Base-by-base conservation (phyloP, 768 basidiomycete genomes). In the Mycena galopus region DNA sequence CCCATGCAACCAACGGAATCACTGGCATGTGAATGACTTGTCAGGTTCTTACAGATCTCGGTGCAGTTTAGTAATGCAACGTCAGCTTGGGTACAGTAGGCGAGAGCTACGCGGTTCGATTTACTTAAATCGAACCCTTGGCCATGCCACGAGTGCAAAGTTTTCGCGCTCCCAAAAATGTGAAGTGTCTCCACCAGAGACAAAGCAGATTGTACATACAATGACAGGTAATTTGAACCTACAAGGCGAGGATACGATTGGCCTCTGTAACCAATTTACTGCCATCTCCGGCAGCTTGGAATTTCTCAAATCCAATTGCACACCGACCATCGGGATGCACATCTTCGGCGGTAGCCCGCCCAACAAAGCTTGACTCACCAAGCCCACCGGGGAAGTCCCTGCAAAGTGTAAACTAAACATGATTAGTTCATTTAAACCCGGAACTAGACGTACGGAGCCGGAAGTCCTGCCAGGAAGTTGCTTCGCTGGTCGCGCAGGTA, bases 351-450 rank as follows among this genome's bases (percentile, higher is more conserved):
- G 77, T 82, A 2, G 79, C 86, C 35, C 87, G 79, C 10, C 83
- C 86, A 1, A 80, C 57, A 60, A 87, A 89, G 11, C 73, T 70
- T 0, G 86, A 85, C 77, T 90, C 89, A 27, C 88, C 87, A 51
- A 84, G 81, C 6, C 88, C 89, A 44, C 87, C 86, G 0, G 88
- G 87, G 57, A 89, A 89, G 69, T 90, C 88, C 12, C 88, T 88
- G 51, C 56, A 4, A 12, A 30, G 17, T 16, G 30, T 30, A 8
- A 37, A 19, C n/a, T 12, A 37, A 10, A 21, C 10, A 11, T 2
- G 33, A 5, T 27, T 23, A 73, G 25, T 17, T 67, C 23, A 42
- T 17, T 16, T 14, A 19, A 29, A 16, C 8, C 27, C 19, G 35
- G 5, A 32, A 44, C n/a, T 14, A 23, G 16, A 81, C 84, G 35